These are phyloP conservation scores for Pulveroboletus ridleyi DNA, from an alignment of 1,284 basidiomycete species.

Conservation along the genomic window DNA sequence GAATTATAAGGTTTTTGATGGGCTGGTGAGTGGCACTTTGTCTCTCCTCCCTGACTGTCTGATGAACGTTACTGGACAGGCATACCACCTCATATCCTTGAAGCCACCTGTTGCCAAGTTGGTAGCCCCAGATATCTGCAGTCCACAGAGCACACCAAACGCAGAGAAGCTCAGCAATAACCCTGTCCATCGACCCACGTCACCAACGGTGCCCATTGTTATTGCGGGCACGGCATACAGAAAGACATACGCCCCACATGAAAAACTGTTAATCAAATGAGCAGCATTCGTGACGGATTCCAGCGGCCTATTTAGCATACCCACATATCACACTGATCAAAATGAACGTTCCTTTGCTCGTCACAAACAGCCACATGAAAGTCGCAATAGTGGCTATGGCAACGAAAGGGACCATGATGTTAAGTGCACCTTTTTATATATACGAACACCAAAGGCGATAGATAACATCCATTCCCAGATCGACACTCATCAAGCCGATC, in stretches of 20 bases:
- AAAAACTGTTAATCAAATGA: slow-evolving; percentile 54
- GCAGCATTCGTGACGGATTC: slow-evolving; percentile 2
- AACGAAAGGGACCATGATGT: slow-evolving; percentile 49
- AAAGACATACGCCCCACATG: slow-evolving; percentile 62
- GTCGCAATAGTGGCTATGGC: slow-evolving; percentile 46
- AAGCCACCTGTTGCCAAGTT: slow-evolving; percentile 41
- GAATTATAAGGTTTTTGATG: no score
- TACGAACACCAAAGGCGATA: slow-evolving; percentile 1
- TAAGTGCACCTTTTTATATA: slow-evolving; percentile 42
- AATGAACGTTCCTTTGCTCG: slow-evolving; percentile 38
- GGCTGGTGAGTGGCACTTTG: no score
- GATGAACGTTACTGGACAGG: slow-evolving; percentile 18
- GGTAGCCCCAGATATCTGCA: slow-evolving; percentile 59
- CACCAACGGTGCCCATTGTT: slow-evolving; percentile 61
- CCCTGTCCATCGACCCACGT: slow-evolving; percentile 65
- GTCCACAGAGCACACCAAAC: slow-evolving; percentile 51
- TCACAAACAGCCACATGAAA: slow-evolving; percentile 51
- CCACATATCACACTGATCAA: slow-evolving; percentile 51
- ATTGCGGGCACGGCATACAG: slow-evolving; percentile 62
- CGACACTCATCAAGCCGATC: slow-evolving; percentile 45
- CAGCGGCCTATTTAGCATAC: slow-evolving; percentile 29
- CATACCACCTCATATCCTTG: slow-evolving; percentile 50
- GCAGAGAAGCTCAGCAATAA: slow-evolving; percentile 60
- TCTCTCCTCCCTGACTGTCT: no score
- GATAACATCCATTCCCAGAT: not conserved